Evolutionary conservation across 257 asterid species (phyloP), one percentile per base, ranked within the genome.

Genomic region (Sherardia arvensis): DNA sequence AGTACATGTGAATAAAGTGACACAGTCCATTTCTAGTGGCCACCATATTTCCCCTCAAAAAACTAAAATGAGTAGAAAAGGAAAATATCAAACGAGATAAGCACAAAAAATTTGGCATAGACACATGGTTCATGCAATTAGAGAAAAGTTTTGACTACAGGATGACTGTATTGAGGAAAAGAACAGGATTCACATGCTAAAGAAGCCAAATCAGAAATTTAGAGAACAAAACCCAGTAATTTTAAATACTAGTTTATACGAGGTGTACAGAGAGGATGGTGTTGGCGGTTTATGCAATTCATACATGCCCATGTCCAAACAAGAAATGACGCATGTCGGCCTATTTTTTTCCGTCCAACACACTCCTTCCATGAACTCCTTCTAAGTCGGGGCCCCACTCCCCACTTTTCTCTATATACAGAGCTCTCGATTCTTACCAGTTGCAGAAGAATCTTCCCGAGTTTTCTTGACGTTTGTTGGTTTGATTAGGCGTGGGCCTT

Each of bases 291-390:
- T 34, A 20, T 56, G 11, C 34, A 32, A 56, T 56, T 56, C 61
- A 57, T 32, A 15, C 34, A 59, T 59, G 47, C 32, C 18, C 34
- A 59, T 59, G 47, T 59, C 45, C 28, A 59, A 32, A 30, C 26
- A 59, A 59, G 47, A 32, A 59, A 30, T 30, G 47, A 30, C 63
- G 27, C 48, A 32, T 59, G 45, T 59, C 23, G 26, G 63, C 55
- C 36, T 40, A 43, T 29, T 62, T 54, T 59, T 47, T 21, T 8
- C 61, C 66, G 45, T 29, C 69, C 74, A 64, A 62, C 54, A 43
- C 43, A 55, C 47, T 10, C 10, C 61, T 40, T 20, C 57, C 66
- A 28, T 26, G 38, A 47, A 5, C 36, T 48, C 55, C 55, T 5
- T 22, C 45, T 32, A 33, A 49, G 61, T 27, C n/a, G n/a, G 38